Base-by-base conservation (phyloP, 2,329 filamentous ascomycete species). In the Fusarium coffeatum region DNA sequence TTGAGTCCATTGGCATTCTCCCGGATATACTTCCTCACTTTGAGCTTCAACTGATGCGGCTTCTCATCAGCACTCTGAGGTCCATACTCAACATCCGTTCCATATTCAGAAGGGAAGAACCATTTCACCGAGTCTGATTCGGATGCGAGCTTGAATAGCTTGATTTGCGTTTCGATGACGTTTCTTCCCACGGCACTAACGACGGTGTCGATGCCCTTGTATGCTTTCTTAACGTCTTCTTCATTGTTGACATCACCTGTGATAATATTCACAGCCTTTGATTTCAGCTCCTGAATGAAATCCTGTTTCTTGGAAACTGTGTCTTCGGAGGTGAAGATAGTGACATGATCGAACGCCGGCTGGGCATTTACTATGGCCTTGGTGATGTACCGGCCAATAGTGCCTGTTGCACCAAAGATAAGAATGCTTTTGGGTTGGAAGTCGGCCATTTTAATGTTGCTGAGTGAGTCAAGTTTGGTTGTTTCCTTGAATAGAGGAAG, bases 51-150 rank as follows among this genome's bases (percentile, higher is more conserved):
- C 79, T 93, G 90, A 74, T 93, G 91, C 4, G 91, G 89, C 73
- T 85, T 87, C 78, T 93, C 91, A 11, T 79, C 71, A 4, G 83
- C 82, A 16, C 89, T 91, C 23, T 83, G 75, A 1, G 87, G 81
- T 23, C 83, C 81, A 73, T 91, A 89, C 75, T 89, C 89, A 48
- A 89, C 86, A 73, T 89, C 90, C 3, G 87, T 91, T 59, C 88
- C 88, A 74, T 89, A 92, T 76, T 92, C 90, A 10, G 87, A 90
- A 1, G 90, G 89, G 68, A 90, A 86, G 80, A 92, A 91, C 82
- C 87, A 87, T 66, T 85, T 84, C 32, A 92, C 85, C 25, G 79
- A 83, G 4, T 80, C 76, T 1, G 84, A 84, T 55, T 83, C 78
- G 41, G 88, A 86, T 15, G 90, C 89, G 25, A 90, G 80, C 45